Base-by-base conservation (phyloP, 352 stramenopile genomes). In the Phytophthora colocasiae region DNA sequence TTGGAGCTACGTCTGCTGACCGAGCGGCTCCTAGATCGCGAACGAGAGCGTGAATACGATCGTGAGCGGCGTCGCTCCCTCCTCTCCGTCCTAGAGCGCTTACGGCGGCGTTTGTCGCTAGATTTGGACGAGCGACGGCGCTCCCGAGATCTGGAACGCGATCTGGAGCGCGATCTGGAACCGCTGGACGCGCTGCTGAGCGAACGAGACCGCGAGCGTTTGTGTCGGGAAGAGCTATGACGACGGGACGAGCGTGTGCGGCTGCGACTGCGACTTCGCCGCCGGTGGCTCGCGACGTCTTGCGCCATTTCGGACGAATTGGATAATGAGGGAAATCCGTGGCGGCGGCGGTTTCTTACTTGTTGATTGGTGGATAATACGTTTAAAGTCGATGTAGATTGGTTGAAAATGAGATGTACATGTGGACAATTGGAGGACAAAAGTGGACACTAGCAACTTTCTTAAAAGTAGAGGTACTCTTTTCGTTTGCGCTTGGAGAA, bases 401-500 rank as follows among this genome's bases (percentile, higher is more conserved):
- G 66, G 55, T 56, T 15, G 36, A 51, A 62, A 49, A 34, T 14
- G 9, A 36, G 31, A 44, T 52, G 12, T 32, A 26, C 10, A 48
- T 55, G 19, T 50, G 22, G 26, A 57, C 48, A 51, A 58, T 57
- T 57, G 38, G 43, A 67, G 34, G 63, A 71, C 59, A 70, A 48
- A 63, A 43, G 29, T 56, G 39, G 50, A 73, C 64, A 60, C 51
- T 58, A 70, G 36, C 31, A 34, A 14, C 29, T 31, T 22, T 48
- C 12, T 71, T 66, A 87, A 51, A 81, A 85, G 63, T 87, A 91
- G 26, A 93, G 64, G 31, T 91, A 91, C 62, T 91, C 80, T 64
- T 90, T 90, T 41, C 86, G 87, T 55, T 85, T 92, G 53, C 85
- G 85, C 63, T 92, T 95, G 48, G 85, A 94, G 63, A 92, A 96